phyloP scores from a whole-genome alignment of 352 stramenopile genomes.

The Globisporangium viniferum region DNA sequence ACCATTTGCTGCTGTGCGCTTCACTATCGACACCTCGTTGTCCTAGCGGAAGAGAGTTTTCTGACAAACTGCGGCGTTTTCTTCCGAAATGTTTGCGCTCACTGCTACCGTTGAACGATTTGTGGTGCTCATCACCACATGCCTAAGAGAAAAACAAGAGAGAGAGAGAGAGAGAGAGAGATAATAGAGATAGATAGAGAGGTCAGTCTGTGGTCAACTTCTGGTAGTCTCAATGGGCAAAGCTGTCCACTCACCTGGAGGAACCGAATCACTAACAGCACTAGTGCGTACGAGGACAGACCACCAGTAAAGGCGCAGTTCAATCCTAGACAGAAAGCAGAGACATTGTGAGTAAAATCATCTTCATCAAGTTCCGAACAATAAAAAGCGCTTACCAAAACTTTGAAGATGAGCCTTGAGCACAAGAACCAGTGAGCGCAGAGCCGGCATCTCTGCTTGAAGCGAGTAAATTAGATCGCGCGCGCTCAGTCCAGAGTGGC shows the following conservation, averaged over 20 bases:
- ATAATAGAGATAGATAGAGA: neutral
- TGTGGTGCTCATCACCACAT: slow-evolving; percentile 65
- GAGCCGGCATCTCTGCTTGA: slow-evolving; percentile 89
- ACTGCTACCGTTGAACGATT: slow-evolving; percentile 33
- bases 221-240: neutral
- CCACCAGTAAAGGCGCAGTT: slow-evolving; percentile 94
- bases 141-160: slow-evolving; percentile 30
- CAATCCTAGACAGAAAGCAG: slow-evolving; percentile 66
- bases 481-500: slow-evolving; percentile 92
- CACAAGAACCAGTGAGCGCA: slow-evolving; percentile 93
- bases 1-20: slow-evolving; percentile 30
- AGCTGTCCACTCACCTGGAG: slow-evolving; percentile 57
- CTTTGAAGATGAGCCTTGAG: slow-evolving; percentile 87
- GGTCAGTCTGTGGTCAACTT: neutral
- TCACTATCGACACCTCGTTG: slow-evolving; percentile 3
- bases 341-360: neutral
- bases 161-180: neutral
- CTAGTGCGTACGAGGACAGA: slow-evolving; percentile 95
- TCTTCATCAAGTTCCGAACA: neutral
- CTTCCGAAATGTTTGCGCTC: neutral
- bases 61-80: neutral
- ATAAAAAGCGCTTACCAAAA: slow-evolving; percentile 31
- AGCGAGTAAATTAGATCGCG: slow-evolving; percentile 90
- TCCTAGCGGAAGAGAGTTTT: neutral
- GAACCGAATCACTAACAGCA: slow-evolving; percentile 94